phyloP scores from a whole-genome alignment of 202 grass and related monocot species.

The Cymbopogon flexuosus region DNA sequence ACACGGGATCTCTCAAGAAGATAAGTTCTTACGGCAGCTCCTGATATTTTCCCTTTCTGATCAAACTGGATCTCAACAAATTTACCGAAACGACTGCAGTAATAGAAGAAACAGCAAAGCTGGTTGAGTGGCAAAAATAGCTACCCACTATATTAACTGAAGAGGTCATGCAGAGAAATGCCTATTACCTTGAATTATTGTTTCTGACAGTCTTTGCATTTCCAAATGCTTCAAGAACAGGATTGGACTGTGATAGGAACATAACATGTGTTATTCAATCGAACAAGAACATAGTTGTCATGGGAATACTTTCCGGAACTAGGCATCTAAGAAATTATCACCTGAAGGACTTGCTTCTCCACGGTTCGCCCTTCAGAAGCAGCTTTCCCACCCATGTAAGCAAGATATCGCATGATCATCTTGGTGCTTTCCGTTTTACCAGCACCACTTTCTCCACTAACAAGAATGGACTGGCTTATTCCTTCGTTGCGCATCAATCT shows the following conservation, averaged over 20 bases:
- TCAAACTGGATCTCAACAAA: slow-evolving; percentile 98
- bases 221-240: slow-evolving; percentile 99
- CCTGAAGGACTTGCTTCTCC: slow-evolving; percentile 90
- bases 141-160: slow-evolving; percentile 8
- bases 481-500: slow-evolving; percentile 81
- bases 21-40: slow-evolving; percentile 78
- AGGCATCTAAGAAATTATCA: slow-evolving; percentile 35
- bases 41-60: slow-evolving; percentile 72
- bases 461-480: slow-evolving; percentile 69
- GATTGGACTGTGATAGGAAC: slow-evolving; percentile 74
- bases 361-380: slow-evolving; percentile 66
- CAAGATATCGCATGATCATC: slow-evolving; percentile 96
- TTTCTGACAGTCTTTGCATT: slow-evolving; percentile 99
- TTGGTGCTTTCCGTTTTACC: slow-evolving; percentile 96
- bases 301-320: neutral
- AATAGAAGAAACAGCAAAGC: slow-evolving; percentile 21
- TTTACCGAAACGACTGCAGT: slow-evolving; percentile 76
- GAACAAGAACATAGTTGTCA: slow-evolving; percentile 19
- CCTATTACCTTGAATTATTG: slow-evolving; percentile 85
- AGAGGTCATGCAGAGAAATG: slow-evolving; percentile 20
- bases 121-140: slow-evolving; percentile 32
- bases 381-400: slow-evolving; percentile 80
- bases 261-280: slow-evolving; percentile 23
- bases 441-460: slow-evolving; percentile 93
- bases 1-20: slow-evolving; percentile 89